Evolutionary conservation across 192 early-diverging fungal species (phyloP).

Genomic region (Podila minutissima): DNA sequence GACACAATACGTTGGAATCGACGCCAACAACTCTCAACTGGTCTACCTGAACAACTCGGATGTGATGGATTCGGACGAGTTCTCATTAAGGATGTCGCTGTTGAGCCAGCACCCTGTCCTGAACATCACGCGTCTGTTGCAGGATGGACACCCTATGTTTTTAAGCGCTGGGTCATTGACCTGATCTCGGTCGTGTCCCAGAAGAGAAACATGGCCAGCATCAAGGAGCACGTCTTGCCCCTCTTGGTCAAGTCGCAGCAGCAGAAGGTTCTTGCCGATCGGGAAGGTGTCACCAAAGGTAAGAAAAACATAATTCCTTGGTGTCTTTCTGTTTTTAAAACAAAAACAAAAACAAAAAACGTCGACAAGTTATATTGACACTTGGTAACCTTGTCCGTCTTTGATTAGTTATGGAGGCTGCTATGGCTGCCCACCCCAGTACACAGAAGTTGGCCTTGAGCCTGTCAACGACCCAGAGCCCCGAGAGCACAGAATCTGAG

Average conservation of each 20-base stretch:
- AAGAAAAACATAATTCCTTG: conserved; percentile 9
- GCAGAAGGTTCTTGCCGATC: conserved; percentile 71
- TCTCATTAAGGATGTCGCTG: conserved; percentile 59
- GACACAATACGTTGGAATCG: conserved; percentile 63
- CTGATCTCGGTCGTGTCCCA: conserved; percentile 62
- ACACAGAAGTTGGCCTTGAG: conserved; percentile 41
- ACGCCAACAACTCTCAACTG: conserved; percentile 53
- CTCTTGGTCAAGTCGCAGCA: conserved; percentile 88
- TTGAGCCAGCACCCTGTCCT: conserved; percentile 83
- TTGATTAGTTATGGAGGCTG: conserved; percentile 11
- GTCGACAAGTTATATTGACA: not conserved
- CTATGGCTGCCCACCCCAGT: conserved; percentile 23
- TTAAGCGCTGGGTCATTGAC: conserved; percentile 94
- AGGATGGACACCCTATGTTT: conserved; percentile 95
- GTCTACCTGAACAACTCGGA: conserved; percentile 57
- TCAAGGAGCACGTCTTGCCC: conserved; percentile 88
- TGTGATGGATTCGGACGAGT: conserved; percentile 39
- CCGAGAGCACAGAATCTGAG: conserved; percentile 35
- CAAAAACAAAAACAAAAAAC: no score
- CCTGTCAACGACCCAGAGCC: conserved; percentile 38
- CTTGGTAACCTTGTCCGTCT: not conserved
- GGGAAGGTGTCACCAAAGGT: conserved; percentile 74
- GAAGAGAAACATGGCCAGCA: conserved; percentile 74
- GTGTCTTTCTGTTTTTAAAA: not conserved
- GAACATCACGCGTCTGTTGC: conserved; percentile 80